These are phyloP conservation scores for Colletotrichum sojae DNA, from an alignment of 2,329 filamentous ascomycete genomes.

Conservation along the genomic window DNA sequence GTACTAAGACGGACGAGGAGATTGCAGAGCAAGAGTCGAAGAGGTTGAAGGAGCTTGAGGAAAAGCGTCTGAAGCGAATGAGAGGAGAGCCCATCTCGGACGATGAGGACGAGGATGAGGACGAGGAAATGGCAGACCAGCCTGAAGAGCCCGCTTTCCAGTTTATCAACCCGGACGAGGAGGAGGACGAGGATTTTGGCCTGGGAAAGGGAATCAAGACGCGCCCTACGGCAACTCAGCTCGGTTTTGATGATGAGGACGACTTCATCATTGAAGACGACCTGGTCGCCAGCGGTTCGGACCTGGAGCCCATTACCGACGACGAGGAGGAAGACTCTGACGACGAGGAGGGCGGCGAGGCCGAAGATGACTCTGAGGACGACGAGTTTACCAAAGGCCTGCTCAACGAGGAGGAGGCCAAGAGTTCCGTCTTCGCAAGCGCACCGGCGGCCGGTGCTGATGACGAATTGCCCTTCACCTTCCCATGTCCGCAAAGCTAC, in stretches of 20 bases:
- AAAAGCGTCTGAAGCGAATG: slow-evolving; percentile 88
- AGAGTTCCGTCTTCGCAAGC: slow-evolving; percentile 64
- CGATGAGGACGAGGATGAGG: slow-evolving; percentile 71
- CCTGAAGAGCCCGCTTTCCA: slow-evolving; percentile 50
- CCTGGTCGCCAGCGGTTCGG: slow-evolving; percentile 85
- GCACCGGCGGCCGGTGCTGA: slow-evolving; percentile 58
- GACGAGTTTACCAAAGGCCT: slow-evolving; percentile 82
- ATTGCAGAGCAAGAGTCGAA: slow-evolving; percentile 82
- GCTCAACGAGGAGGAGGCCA: slow-evolving; percentile 70
- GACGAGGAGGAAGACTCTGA: slow-evolving; percentile 67
- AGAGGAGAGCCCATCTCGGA: slow-evolving; percentile 81
- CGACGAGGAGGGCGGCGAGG: slow-evolving; percentile 53
- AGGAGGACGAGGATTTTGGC: slow-evolving; percentile 70
- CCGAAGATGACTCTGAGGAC: slow-evolving; percentile 63
- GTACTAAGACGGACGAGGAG: slow-evolving; percentile 93
- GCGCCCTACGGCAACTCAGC: slow-evolving; percentile 69
- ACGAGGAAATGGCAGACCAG: slow-evolving; percentile 53
- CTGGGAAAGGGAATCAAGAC: slow-evolving; percentile 71
- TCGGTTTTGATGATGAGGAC: slow-evolving; percentile 92
- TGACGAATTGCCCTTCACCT: slow-evolving; percentile 79
- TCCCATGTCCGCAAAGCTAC: slow-evolving; percentile 85
- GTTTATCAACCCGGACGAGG: slow-evolving; percentile 51
- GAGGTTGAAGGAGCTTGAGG: slow-evolving; percentile 84
- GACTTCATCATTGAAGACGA: slow-evolving; percentile 94
- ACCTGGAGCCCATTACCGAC: slow-evolving; percentile 70